Base-by-base conservation (phyloP, 768 basidiomycete genomes). In the Holtermannia corniformis region DNA sequence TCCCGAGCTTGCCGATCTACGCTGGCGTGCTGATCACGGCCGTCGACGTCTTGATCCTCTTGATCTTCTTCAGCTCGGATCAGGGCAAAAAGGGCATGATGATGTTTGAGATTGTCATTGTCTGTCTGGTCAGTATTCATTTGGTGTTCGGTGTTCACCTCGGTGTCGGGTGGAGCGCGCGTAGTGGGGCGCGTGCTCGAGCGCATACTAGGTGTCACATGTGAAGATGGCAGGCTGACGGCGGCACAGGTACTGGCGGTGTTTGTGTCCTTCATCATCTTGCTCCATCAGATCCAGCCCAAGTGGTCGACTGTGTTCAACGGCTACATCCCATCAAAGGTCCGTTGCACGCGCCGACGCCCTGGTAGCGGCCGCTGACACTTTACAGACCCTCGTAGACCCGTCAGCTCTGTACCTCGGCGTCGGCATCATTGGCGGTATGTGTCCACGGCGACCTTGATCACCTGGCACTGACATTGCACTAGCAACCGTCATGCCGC, bases 401-500 rank as follows among this genome's bases (percentile, higher is more conserved):
- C 63, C 67, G 1, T 72, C 73, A n/a, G 74, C 73, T 1, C 57
- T 72, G n/a, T 73, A 72, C 56, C 50, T 70, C 53, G 59, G 64
- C 3, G 65, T 69, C 49, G 70, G 70, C 44, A 59, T 64, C 51
- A 66, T 68, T 44, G 68, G 68, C 50, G 63, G 65, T 67, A n/a
- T 49, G 58, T 40, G 14, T 16, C n/a, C 25, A 13, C 23, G 24
- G 32, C 4, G 5, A 27, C 42, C 26, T 45, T 48, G 3, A 42
- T 23, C 47, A 42, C 47, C 14, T 25, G 11, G 11, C 25, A 40
- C 12, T 5, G 11, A 3, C 20, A 13, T 28, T 16, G 13, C 16
- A 19, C 84, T 85, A 25, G 87, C 88, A 1, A 95, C 88, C 2
- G 83, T 90, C 54, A 92, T 92, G 90, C 90, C 90, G 0, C 90